A percentile compares a stretch with the other conserved stretches of the same genome.
Conservation (phyloP, 2,329 filamentous ascomycete genomes). For the Aquanectria penicillioides region DNA sequence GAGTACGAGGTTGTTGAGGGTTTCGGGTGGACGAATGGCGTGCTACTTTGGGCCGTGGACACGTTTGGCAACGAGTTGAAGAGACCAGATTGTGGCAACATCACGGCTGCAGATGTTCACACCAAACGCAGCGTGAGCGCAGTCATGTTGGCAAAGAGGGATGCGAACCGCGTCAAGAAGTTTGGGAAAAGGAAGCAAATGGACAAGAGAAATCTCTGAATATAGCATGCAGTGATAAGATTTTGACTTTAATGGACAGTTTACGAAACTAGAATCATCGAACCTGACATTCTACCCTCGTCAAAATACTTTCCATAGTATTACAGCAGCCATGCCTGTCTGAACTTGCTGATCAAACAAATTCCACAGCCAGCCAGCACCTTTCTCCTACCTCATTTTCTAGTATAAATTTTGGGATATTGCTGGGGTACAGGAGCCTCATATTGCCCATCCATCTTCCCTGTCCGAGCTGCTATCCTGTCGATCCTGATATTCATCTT, state of each 20-base stretch:
- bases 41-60: conserved; percentile 73
- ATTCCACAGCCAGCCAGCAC: no score
- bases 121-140: conserved; percentile 51
- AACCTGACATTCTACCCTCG: no score
- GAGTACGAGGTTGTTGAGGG: conserved; percentile 77
- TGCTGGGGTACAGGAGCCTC: no score
- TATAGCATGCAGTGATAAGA: no score
- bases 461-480: neutral
- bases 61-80: conserved; percentile 65
- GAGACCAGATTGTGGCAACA: conserved; percentile 65
- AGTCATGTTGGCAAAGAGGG: conserved; percentile 57
- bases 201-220: conserved; percentile 16
- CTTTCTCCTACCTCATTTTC: no score
- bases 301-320: no score
- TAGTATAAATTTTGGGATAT: no score
- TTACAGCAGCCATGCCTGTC: no score
- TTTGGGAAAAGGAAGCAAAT: conserved; percentile 48
- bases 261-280: no score
- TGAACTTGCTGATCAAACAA: no score
- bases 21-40: conserved; percentile 77
- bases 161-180: conserved; percentile 60
- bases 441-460: neutral
- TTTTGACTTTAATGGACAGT: no score
- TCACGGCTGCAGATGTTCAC: conserved; percentile 53
- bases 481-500: neutral